These are phyloP conservation scores for Mycosphaerella sp. DNA, from an alignment of 2,329 filamentous ascomycete species.

Conservation along the genomic window DNA sequence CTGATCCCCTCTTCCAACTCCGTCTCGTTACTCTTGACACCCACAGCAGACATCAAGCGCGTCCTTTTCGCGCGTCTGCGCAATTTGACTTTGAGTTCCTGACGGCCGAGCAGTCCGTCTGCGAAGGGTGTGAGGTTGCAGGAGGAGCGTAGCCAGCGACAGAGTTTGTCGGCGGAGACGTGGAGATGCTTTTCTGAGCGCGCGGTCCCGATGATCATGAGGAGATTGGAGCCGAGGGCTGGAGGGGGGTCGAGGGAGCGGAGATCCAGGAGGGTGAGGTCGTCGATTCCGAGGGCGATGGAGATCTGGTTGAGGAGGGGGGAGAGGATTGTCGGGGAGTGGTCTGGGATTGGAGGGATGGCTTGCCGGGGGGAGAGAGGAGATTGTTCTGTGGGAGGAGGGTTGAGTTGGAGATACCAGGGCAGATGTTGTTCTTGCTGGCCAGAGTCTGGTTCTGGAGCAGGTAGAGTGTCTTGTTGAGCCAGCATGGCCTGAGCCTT, in stretches of 20 bases:
- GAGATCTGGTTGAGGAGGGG: constrained; percentile 72
- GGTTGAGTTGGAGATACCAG: constrained; percentile 75
- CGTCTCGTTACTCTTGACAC: constrained; percentile 52
- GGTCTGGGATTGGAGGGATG: constrained; percentile 59
- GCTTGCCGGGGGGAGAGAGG: constrained; percentile 48
- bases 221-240: constrained; percentile 76
- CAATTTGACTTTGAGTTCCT: constrained; percentile 84
- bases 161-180: constrained; percentile 81
- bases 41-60: constrained; percentile 68
- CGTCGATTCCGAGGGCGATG: constrained; percentile 78
- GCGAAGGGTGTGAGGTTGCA: constrained; percentile 70
- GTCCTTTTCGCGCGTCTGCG: constrained; percentile 73
- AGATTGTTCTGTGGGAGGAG: constrained; percentile 34
- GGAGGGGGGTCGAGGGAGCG: constrained; percentile 78
- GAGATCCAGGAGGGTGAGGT: constrained; percentile 73
- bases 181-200: constrained; percentile 91
- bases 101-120: constrained; percentile 81
- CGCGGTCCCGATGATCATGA: constrained; percentile 90
- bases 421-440: constrained; percentile 41
- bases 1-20: constrained; percentile 75
- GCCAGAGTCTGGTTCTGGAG: neutral
- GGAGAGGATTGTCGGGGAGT: constrained; percentile 64
- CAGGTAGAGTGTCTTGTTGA: neutral
- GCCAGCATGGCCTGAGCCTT: neutral
- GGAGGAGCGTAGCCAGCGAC: constrained; percentile 72